These are phyloP conservation scores for Asterionellopsis glacialis DNA, from an alignment of 108 stramenopile species.

Conservation along the genomic window DNA sequence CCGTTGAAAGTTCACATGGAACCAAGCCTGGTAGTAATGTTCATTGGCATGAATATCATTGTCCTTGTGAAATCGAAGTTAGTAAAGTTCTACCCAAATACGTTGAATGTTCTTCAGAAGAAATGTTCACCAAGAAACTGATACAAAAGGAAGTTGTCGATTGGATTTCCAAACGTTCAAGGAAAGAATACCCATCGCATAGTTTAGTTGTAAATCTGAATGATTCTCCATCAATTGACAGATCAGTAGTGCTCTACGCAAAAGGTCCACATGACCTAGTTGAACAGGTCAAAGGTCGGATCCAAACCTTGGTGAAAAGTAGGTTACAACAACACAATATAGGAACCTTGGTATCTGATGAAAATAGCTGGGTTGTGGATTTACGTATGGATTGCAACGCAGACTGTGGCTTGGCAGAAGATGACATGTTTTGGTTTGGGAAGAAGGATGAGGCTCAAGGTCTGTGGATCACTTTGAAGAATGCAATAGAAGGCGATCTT, in stretches of 20 bases:
- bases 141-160: not conserved
- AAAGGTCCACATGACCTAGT: no score
- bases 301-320: not conserved
- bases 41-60: no score
- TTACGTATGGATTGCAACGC: not conserved
- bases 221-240: slow-evolving; percentile 2
- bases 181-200: not conserved
- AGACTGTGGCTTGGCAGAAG: no score
- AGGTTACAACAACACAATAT: not conserved
- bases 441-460: no score
- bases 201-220: slow-evolving; percentile 1
- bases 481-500: no score
- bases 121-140: not conserved
- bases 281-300: not conserved
- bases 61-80: not conserved
- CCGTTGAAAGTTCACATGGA: no score
- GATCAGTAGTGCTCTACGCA: not conserved
- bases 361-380: not conserved
- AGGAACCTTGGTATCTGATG: not conserved
- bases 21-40: no score
- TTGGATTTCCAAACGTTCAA: not conserved
- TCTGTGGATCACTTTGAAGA: no score
- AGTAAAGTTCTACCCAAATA: not conserved
- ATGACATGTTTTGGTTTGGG: no score
- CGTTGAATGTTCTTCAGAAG: not conserved